These are phyloP conservation scores for Citrus medica DNA, from an alignment of 345 rosid genomes.

Conservation along the genomic window DNA sequence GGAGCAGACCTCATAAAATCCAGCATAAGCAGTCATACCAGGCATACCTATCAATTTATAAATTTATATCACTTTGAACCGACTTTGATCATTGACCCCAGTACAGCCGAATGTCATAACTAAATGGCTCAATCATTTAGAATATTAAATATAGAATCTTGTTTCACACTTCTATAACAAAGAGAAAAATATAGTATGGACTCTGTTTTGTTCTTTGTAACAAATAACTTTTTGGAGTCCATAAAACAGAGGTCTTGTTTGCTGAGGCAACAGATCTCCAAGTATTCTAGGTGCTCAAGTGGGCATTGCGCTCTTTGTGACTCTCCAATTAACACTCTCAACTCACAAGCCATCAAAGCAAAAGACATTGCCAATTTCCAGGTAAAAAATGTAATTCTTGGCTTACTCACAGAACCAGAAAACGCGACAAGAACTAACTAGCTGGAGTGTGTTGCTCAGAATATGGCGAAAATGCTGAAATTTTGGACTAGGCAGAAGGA, in stretches of 20 bases:
- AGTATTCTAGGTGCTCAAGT: background rate
- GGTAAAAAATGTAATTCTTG: background rate
- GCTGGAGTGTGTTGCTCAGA: background rate
- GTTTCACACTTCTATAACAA: too few species aligned
- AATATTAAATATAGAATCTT: too few species aligned
- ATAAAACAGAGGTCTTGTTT: background rate
- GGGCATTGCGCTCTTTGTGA: background rate
- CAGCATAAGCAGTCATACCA: conserved; percentile 45
- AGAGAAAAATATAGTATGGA: too few species aligned
- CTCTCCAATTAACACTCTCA: background rate
- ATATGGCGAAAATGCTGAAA: background rate
- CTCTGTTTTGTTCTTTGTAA: too few species aligned
- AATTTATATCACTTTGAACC: too few species aligned
- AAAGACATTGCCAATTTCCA: background rate
- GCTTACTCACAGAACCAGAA: background rate
- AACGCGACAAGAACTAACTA: background rate
- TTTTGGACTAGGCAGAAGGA: background rate
- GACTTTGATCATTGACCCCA: too few species aligned
- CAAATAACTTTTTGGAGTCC: too few species aligned
- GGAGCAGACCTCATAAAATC: conserved; percentile 30
- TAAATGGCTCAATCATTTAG: too few species aligned
- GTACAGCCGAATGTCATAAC: too few species aligned
- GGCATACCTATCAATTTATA: conserved; percentile 37
- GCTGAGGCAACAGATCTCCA: background rate
- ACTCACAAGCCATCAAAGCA: background rate